phyloP scores from a whole-genome alignment of 352 stramenopile genomes.

The Elongisporangium undulatum region DNA sequence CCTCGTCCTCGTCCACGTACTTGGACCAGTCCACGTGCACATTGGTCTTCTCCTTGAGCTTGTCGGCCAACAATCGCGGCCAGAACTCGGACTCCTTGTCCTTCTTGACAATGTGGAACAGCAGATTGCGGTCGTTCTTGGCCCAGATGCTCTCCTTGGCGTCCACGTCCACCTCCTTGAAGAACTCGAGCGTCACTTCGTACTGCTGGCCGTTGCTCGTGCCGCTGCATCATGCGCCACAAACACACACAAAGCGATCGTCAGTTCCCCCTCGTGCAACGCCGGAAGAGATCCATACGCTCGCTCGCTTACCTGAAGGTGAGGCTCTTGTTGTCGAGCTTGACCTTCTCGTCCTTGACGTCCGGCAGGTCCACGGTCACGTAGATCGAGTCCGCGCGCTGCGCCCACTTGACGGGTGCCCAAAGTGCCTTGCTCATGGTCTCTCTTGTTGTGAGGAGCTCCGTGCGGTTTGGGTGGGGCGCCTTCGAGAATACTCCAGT shows the following conservation, averaged over 20 bases:
- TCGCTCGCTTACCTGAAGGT: constrained; percentile 66
- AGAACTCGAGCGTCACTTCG: constrained; percentile 94
- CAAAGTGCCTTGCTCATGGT: constrained; percentile 53
- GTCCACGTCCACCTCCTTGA: constrained; percentile 91
- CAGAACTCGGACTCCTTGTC: constrained; percentile 93
- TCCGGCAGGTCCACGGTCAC: constrained; percentile 95
- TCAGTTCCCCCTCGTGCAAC: constrained; percentile 3
- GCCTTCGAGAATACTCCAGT: neutral
- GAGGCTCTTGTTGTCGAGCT: constrained; percentile 86
- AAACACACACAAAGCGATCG: neutral
- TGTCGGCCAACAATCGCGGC: constrained; percentile 95
- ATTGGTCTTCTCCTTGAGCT: constrained; percentile 96
- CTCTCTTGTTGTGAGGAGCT: constrained; percentile 1
- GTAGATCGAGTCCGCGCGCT: constrained; percentile 95
- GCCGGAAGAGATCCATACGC: neutral
- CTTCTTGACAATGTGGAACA: constrained; percentile 97
- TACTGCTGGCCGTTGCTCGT: constrained; percentile 92
- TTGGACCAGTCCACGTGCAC: constrained; percentile 96
- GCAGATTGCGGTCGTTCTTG: constrained; percentile 92
- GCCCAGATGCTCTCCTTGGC: constrained; percentile 93
- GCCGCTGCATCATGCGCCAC: constrained; percentile 35
- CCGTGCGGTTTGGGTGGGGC: neutral
- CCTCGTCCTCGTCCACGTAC: constrained; percentile 97
- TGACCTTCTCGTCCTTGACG: constrained; percentile 92
- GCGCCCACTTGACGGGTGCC: constrained; percentile 94